A percentile compares a stretch with the other conserved stretches of the same genome.
phyloP scores from a whole-genome alignment of 169 alveolate species.

The Eimeria necatrix region DNA sequence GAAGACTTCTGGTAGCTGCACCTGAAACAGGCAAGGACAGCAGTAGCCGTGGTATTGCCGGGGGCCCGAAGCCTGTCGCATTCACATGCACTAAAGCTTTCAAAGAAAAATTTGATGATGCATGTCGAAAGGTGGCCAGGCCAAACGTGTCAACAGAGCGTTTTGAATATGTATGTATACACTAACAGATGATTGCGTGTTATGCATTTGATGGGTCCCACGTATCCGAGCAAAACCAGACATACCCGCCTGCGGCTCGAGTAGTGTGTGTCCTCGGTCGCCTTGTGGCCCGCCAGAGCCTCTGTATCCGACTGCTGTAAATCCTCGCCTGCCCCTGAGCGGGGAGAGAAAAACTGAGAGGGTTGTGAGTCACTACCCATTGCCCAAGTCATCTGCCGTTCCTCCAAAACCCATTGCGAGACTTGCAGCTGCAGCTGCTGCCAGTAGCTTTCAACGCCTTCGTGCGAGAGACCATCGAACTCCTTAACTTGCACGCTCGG shows the following conservation, averaged over 20 bases:
- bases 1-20: conserved; percentile 70
- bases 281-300: background rate
- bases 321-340: background rate
- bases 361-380: conserved; percentile 12
- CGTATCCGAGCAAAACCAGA: background rate
- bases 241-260: conserved; percentile 33
- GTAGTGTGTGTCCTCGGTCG: background rate
- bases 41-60: background rate
- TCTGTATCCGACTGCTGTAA: conserved; percentile 21
- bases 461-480: conserved; percentile 51
- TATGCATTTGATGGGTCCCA: too few species aligned
- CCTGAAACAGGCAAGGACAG: conserved; percentile 26
- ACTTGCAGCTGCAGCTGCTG: conserved; percentile 68
- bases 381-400: conserved; percentile 49
- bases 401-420: conserved; percentile 22
- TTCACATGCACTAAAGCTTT: too few species aligned
- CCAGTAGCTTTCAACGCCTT: conserved; percentile 61
- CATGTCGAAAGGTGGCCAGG: too few species aligned
- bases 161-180: too few species aligned
- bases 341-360: conserved; percentile 53
- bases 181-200: too few species aligned
- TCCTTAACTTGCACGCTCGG: background rate
- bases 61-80: too few species aligned
- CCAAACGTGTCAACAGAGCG: too few species aligned
- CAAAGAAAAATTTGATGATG: too few species aligned